Base-by-base conservation (phyloP, 352 stramenopile genomes). In the Globisporangium rhizosaccharum region DNA sequence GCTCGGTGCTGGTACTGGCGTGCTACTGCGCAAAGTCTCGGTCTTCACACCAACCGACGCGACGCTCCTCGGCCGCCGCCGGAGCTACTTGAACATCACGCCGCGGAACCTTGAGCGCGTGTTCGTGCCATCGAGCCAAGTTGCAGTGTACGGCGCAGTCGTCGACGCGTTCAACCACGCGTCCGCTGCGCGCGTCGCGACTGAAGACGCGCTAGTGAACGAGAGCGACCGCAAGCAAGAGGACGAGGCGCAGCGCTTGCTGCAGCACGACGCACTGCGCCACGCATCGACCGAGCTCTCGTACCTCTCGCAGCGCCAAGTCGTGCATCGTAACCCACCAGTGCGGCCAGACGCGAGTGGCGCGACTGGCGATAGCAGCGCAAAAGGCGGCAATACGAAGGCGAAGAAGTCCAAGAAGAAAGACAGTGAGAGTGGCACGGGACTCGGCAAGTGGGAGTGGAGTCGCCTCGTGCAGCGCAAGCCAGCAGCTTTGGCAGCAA, bases 261-360 rank as follows among this genome's bases (percentile, higher is more conserved):
- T 85, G n/a, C 68, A 76, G 41, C 70, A 74, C 25, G 75, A 72
- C 26, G 75, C 74, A 18, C 59, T 88, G 7, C 67, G 79, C 17
- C 67, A 84, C 41, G 83, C 79, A 8, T 86, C 83, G 17, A 84
- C 79, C 0, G 83, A 93, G 56, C 53, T 93, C 36, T 83, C 73
- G 14, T 87, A 85, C 51, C 79, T 93, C 46, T 91, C 83, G 1
- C 83, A 93, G 56, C 73, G 81, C 9, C 83, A 91, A 61, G 83
- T 93, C 4, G 78, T 93, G 20, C 77, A 90, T 56, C 78, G 82
- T 3, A 76, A 91, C 52, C 79, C 80, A 26, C 81, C 81, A 3
- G 80, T 83, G 17, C 71, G 78, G 11, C 53, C 57, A 37, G 56
- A 57, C 26, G 49, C 42, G 14, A 67, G 57, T 11, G n/a, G 57